Percentiles rank a stretch among this genome's conserved stretches.
phyloP scores from a whole-genome alignment of 2,329 filamentous ascomycete genomes.

The Aspergillus novofumigatus region DNA sequence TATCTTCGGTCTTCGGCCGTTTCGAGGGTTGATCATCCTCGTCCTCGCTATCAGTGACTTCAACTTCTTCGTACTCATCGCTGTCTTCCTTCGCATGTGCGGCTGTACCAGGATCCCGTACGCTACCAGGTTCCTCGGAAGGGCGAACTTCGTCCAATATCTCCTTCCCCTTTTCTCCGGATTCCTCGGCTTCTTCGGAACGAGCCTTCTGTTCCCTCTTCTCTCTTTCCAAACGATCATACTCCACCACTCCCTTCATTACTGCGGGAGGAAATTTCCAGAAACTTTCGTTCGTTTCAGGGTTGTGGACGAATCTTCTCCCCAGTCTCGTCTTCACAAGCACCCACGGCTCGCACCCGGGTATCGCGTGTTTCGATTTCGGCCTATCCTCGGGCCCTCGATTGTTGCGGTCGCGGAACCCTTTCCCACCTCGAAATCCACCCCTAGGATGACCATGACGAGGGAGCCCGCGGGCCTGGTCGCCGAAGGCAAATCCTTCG shows the following conservation, averaged over 20 bases:
- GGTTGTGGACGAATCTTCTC: slow-evolving; percentile 85
- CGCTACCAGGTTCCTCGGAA: slow-evolving; percentile 1
- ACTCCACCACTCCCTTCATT: slow-evolving; percentile 66
- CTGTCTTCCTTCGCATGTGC: slow-evolving; percentile 49
- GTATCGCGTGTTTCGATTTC: slow-evolving; percentile 72
- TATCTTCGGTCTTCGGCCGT: slow-evolving; percentile 51
- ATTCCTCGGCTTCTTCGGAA: slow-evolving; percentile 21
- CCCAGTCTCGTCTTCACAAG: slow-evolving; percentile 90
- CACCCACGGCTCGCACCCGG: slow-evolving; percentile 79
- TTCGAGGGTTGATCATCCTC: slow-evolving; percentile 52
- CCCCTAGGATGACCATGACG: slow-evolving; percentile 43
- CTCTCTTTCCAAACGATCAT: slow-evolving; percentile 68
- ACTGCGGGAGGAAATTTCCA: slow-evolving; percentile 93
- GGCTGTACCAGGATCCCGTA: slow-evolving; percentile 20
- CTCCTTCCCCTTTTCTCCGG: slow-evolving; percentile 11
- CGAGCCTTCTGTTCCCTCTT: slow-evolving; percentile 55
- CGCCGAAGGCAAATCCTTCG: slow-evolving; percentile 14
- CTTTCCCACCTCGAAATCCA: slow-evolving; percentile 48
- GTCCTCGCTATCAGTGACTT: slow-evolving; percentile 61
- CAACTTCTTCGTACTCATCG: slow-evolving; percentile 72
- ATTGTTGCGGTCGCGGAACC: slow-evolving; percentile 56
- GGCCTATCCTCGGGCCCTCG: slow-evolving; percentile 75
- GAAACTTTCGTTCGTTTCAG: slow-evolving; percentile 78
- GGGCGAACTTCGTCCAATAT: slow-evolving; percentile 4
- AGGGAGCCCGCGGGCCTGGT: slow-evolving; percentile 11